Evolutionary conservation across 768 basidiomycete species (phyloP).

Genomic region (Strobilomyces dryophilus): DNA sequence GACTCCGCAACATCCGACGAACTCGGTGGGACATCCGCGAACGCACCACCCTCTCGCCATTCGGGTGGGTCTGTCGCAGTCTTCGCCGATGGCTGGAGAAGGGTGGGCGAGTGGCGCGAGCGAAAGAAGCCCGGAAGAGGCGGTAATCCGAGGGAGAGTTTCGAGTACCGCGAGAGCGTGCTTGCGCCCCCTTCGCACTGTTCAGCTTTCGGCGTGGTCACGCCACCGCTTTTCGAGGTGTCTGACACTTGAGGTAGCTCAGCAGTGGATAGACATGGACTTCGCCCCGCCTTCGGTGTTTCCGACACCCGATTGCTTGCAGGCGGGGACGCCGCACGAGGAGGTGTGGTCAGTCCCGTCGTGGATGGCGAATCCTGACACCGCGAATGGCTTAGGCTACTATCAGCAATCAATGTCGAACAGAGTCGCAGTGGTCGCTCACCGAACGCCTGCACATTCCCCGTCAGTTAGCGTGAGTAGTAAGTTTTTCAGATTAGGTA

Average conservation of each 20-base stretch:
- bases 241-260: conserved; percentile 31
- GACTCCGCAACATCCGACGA: conserved; percentile 7
- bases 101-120: conserved; percentile 51
- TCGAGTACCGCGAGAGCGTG: conserved; percentile 37
- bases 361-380: conserved; percentile 20
- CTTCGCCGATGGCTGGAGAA: conserved; percentile 24
- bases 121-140: conserved; percentile 64
- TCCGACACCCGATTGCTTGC: conserved; percentile 13
- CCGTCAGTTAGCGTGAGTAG: conserved; percentile 80
- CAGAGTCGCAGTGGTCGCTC: conserved; percentile 22
- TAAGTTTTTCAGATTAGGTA: conserved; percentile 95
- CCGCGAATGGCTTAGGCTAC: conserved; percentile 14
- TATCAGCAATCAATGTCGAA: conserved; percentile 7
- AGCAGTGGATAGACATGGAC: conserved; percentile 4
- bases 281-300: conserved; percentile 26
- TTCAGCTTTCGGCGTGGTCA: conserved; percentile 50
- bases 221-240: conserved; percentile 50
- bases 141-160: conserved; percentile 48
- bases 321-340: conserved; percentile 15
- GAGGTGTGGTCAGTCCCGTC: conserved; percentile 24
- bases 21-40: conserved; percentile 2
- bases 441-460: conserved; percentile 48
- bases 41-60: conserved; percentile 17
- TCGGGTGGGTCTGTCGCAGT: conserved; percentile 17
- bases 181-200: conserved; percentile 30